Percentiles rank a stretch among this genome's conserved stretches.
phyloP scores from a whole-genome alignment of 257 asterid genomes.

The Dorcoceras hygrometricum region DNA sequence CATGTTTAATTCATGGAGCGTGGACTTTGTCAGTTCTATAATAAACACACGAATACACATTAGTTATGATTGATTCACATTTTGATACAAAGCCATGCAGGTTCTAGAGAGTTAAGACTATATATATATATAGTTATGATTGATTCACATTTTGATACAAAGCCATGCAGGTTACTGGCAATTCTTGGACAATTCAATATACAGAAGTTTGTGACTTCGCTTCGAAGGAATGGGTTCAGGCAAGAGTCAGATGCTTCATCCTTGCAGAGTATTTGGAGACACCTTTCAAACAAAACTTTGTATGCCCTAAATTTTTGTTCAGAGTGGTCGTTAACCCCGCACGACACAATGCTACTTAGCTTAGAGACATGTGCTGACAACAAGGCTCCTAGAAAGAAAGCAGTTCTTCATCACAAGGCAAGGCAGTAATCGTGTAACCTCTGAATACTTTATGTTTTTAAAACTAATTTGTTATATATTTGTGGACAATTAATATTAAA shows the following conservation, averaged over 20 bases:
- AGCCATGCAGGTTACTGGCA: constrained; percentile 53
- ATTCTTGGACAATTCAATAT: constrained; percentile 69
- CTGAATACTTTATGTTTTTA: constrained; percentile 3
- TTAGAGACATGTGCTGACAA: constrained; percentile 43
- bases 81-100: constrained; percentile 35
- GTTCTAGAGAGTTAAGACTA: too few species aligned
- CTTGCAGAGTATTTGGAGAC: constrained; percentile 40
- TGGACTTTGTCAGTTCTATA: neutral
- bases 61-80: constrained; percentile 5
- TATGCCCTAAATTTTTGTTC: constrained; percentile 63
- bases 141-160: constrained; percentile 1
- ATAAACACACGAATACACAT: neutral
- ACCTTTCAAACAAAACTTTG: constrained; percentile 47
- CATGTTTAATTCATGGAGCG: neutral
- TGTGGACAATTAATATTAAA: neutral
- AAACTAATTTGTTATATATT: neutral
- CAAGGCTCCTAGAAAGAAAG: constrained; percentile 53
- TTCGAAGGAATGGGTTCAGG: constrained; percentile 29
- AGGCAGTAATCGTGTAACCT: constrained; percentile 39
- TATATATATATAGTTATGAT: neutral
- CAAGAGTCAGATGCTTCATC: constrained; percentile 37
- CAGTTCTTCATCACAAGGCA: constrained; percentile 85
- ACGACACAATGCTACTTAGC: constrained; percentile 50
- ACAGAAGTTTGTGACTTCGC: constrained; percentile 51
- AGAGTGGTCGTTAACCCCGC: constrained; percentile 65